Evolutionary conservation across 2,329 filamentous ascomycete species (phyloP).

Genomic region (Byssothecium circinans): DNA sequence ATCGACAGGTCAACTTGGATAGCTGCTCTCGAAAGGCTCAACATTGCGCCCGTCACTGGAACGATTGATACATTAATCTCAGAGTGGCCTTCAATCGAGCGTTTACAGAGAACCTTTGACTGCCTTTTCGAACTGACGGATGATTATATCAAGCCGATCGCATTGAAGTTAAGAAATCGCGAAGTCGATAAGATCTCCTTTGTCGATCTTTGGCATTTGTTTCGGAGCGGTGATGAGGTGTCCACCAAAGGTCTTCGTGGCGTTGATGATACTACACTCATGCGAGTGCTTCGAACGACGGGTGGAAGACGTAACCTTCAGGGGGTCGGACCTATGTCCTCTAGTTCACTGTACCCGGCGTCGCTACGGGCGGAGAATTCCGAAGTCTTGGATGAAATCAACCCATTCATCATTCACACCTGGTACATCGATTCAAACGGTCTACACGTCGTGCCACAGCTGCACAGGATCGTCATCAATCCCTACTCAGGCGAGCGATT

Average conservation of each 20-base stretch:
- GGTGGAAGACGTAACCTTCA: neutral
- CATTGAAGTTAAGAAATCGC: neutral
- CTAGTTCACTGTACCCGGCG: too few relatives aligned
- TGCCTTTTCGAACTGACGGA: too few relatives aligned
- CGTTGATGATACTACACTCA: neutral
- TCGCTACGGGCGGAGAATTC: too few relatives aligned
- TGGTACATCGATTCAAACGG: constrained; percentile 9
- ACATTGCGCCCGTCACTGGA: too few relatives aligned
- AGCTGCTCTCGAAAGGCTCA: too few relatives aligned
- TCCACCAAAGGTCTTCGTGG: constrained; percentile 17
- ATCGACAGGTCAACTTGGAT: too few relatives aligned
- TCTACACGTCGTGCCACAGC: neutral
- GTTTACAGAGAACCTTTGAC: too few relatives aligned
- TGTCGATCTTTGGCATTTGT: constrained; percentile 18
- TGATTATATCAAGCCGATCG: too few relatives aligned
- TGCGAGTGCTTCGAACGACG: neutral
- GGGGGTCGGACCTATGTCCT: too few relatives aligned
- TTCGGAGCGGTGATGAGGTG: constrained; percentile 26
- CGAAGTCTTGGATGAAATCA: neutral
- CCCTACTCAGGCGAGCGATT: constrained; percentile 38
- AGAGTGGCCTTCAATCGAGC: too few relatives aligned
- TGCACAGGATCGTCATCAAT: constrained; percentile 9
- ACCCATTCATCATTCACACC: constrained; percentile 4
- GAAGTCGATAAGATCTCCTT: constrained; percentile 7
- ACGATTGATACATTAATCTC: too few relatives aligned